Conservation (phyloP, 2,329 filamentous ascomycete species). For the Pyrenochaeta sp. region DNA sequence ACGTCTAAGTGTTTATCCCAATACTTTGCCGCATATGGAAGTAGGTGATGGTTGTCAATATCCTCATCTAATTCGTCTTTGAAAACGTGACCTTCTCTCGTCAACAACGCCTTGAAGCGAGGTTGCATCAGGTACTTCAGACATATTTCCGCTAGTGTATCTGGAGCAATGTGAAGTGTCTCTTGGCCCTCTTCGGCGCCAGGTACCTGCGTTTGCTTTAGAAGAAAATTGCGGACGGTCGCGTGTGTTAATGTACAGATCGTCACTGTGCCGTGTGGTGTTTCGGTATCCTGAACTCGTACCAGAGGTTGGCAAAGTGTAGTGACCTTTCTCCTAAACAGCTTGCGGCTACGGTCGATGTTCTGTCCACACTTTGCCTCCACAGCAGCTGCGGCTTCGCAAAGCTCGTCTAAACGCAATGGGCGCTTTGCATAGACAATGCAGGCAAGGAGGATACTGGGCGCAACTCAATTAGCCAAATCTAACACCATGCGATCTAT, state of each 20-base stretch:
- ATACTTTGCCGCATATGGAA: constrained; percentile 3
- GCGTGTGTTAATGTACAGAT: constrained; percentile 2
- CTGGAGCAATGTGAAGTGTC: neutral
- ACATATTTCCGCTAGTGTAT: constrained; percentile 2
- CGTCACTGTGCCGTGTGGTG: neutral
- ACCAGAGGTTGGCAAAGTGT: constrained; percentile 2
- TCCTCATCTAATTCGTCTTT: constrained; percentile 1
- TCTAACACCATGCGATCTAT: neutral
- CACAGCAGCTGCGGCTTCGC: neutral
- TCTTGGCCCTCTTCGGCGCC: neutral
- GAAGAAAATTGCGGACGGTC: constrained; percentile 2
- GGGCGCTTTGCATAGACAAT: constrained; percentile 5
- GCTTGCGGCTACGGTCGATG: neutral
- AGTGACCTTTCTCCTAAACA: neutral
- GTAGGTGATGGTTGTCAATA: constrained; percentile 3
- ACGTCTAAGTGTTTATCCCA: constrained; percentile 6
- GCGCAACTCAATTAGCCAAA: neutral
- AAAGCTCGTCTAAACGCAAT: constrained; percentile 4
- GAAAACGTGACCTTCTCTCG: neutral
- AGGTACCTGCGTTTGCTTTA: neutral
- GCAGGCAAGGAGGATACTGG: constrained; percentile 1
- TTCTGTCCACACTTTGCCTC: neutral
- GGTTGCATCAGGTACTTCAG: constrained; percentile 4
- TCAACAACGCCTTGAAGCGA: neutral
- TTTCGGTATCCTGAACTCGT: constrained; percentile 2